Conservation (phyloP, 352 stramenopile species). For the Thalassiosira exigua region DNA sequence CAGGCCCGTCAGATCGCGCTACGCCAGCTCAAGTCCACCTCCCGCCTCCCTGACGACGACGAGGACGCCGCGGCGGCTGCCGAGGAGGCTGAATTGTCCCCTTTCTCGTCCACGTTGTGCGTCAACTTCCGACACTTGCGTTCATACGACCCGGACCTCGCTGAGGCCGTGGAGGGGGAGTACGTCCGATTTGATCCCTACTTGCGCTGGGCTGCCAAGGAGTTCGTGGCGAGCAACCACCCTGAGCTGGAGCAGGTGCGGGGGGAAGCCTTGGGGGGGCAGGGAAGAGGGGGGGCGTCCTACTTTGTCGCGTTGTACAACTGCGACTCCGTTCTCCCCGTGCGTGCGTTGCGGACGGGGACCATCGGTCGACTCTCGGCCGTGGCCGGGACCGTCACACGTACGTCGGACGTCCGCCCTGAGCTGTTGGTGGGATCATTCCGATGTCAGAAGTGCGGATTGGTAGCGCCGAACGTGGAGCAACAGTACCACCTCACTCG, state of each 20-base stretch:
- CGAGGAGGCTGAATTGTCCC: constrained; percentile 19
- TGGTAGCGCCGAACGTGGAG: too few species aligned
- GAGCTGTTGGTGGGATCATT: too few species aligned
- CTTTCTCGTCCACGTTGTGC: constrained; percentile 79
- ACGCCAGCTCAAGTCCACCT: constrained; percentile 43
- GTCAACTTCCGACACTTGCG: constrained; percentile 84
- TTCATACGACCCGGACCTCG: constrained; percentile 74
- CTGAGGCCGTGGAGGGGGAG: constrained; percentile 82
- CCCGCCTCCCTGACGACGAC: constrained; percentile 81
- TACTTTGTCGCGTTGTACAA: too few species aligned
- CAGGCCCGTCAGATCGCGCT: constrained; percentile 66
- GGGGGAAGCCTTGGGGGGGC: constrained; percentile 6
- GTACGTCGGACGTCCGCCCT: too few species aligned
- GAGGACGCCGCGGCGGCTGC: constrained; percentile 62
- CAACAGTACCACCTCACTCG: too few species aligned
- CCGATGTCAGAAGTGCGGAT: too few species aligned
- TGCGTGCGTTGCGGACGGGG: too few species aligned
- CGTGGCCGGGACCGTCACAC: too few species aligned
- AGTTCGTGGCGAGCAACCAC: constrained; percentile 70
- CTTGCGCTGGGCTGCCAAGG: constrained; percentile 69
- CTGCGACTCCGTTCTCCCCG: too few species aligned
- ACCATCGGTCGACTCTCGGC: too few species aligned
- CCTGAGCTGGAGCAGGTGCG: constrained; percentile 54
- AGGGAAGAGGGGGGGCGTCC: constrained; percentile 11
- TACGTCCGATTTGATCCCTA: constrained; percentile 84